Conservation (phyloP, 768 basidiomycete genomes). For the Mycena amicta region DNA sequence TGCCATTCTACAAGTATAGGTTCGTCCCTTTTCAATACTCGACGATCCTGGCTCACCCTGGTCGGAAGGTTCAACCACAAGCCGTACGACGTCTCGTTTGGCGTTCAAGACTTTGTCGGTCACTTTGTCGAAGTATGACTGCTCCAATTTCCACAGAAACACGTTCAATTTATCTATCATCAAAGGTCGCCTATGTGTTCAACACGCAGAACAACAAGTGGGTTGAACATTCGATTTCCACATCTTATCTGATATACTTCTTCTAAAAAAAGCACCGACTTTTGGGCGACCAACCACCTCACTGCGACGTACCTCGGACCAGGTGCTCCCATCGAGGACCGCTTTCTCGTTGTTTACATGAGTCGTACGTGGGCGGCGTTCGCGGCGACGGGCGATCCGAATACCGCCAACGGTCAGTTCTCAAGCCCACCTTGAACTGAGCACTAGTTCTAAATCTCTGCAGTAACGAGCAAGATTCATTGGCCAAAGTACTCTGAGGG, state of each 20-base stretch:
- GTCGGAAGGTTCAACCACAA: not conserved
- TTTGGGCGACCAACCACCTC: not conserved
- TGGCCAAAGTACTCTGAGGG: no score
- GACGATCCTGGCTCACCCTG: not conserved
- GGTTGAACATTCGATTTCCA: no score
- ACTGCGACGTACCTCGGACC: not conserved
- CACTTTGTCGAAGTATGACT: not conserved
- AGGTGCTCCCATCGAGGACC: not conserved
- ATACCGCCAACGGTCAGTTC: no score
- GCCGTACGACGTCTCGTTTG: not conserved
- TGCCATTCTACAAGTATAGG: not conserved
- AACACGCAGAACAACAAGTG: constrained; percentile 1
- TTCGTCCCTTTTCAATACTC: not conserved
- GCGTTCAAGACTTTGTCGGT: not conserved
- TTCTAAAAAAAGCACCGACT: not conserved
- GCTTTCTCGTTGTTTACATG: constrained; percentile 13
- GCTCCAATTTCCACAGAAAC: not conserved
- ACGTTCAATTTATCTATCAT: not conserved
- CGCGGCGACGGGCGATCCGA: not conserved
- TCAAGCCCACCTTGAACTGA: no score
- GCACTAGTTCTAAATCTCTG: no score
- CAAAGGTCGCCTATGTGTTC: not conserved
- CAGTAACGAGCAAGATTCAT: no score
- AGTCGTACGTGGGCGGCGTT: constrained; percentile 14
- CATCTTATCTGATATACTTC: no score